Percentiles rank a stretch among this genome's conserved stretches.
Evolutionary conservation across 305 asterid genomes (phyloP).

Genomic region (Solanum aculeatissimum): DNA sequence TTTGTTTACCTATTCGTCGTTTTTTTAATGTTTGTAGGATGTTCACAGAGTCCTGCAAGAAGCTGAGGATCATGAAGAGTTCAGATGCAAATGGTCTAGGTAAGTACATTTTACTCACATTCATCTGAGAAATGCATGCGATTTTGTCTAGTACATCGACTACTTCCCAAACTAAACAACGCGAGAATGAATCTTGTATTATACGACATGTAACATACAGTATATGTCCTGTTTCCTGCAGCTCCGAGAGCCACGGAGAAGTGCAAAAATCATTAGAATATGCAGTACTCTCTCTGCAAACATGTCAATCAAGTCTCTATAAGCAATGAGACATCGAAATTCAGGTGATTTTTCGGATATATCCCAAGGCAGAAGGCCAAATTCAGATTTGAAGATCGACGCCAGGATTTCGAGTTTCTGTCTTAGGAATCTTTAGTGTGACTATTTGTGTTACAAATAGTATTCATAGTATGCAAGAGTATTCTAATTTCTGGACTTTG

Average conservation of each 20-base stretch:
- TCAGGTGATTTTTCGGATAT: background rate
- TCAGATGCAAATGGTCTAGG: constrained; percentile 19
- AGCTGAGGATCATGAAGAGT: constrained; percentile 16
- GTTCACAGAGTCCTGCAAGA: constrained; percentile 13
- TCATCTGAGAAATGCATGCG: background rate
- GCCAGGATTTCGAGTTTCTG: background rate
- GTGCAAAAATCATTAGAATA: background rate
- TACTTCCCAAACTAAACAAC: background rate
- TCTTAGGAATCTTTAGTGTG: background rate
- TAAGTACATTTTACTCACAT: background rate
- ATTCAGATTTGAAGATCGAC: background rate
- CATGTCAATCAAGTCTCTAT: background rate
- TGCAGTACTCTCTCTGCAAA: background rate
- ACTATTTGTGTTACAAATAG: background rate
- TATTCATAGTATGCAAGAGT: background rate
- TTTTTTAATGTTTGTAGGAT: background rate
- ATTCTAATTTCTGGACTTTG: background rate
- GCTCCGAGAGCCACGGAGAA: constrained; percentile 9
- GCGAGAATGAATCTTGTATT: background rate
- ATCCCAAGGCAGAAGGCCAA: background rate
- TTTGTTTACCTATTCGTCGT: background rate
- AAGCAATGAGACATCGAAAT: background rate
- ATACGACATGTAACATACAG: background rate
- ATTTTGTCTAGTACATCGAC: background rate
- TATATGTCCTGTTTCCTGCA: background rate